These are phyloP conservation scores for Suillus subluteus DNA, from an alignment of 768 basidiomycete genomes.

Conservation along the genomic window DNA sequence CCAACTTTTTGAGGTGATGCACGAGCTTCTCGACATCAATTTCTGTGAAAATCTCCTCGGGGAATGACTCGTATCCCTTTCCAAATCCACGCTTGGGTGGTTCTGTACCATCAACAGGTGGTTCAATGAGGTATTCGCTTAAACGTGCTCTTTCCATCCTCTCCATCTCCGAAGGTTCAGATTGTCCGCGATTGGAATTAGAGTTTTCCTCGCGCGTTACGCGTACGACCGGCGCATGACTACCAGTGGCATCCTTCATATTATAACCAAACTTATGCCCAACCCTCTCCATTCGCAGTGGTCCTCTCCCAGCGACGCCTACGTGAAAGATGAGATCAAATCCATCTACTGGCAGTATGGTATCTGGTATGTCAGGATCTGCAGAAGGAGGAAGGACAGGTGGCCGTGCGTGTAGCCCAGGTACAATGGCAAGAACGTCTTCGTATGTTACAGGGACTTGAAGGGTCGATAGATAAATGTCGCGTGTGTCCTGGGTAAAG, in stretches of 20 bases:
- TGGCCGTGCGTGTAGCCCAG: conserved; percentile 62
- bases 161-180: conserved; percentile 29
- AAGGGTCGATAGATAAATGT: conserved; percentile 63
- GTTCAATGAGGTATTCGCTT: conserved; percentile 30
- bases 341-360: conserved; percentile 48
- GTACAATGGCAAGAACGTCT: conserved; percentile 55
- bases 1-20: conserved; percentile 35
- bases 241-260: conserved; percentile 65
- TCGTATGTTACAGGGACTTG: conserved; percentile 64
- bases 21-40: conserved; percentile 42
- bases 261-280: conserved; percentile 71
- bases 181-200: conserved; percentile 18
- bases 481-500: conserved; percentile 30
- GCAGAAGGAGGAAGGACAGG: conserved; percentile 48
- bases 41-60: conserved; percentile 40
- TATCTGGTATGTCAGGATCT: conserved; percentile 40
- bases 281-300: conserved; percentile 63
- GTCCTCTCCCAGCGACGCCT: conserved; percentile 67
- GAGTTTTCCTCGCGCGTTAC: conserved; percentile 29
- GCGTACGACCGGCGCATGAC: conserved; percentile 52
- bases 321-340: conserved; percentile 76
- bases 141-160: conserved; percentile 34
- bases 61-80: conserved; percentile 39
- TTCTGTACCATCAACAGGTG: conserved; percentile 31
- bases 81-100: conserved; percentile 39